Percentiles rank a stretch among this genome's conserved stretches.
Evolutionary conservation across 139 green algal genomes (phyloP).

Genomic region (Micromonas pusilla): DNA sequence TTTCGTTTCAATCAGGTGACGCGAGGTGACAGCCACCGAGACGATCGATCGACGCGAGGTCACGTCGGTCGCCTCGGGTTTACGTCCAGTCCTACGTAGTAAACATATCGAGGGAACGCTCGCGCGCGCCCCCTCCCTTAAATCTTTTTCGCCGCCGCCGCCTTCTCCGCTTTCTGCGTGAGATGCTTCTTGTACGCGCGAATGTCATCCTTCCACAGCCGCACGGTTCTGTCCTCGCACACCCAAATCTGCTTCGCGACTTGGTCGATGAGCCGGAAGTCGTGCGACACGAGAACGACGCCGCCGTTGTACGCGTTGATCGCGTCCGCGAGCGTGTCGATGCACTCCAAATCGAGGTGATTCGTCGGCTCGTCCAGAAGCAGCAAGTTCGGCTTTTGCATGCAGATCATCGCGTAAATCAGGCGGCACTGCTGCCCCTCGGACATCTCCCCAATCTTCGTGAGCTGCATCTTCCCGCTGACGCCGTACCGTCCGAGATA

Average conservation of each 20-base stretch:
- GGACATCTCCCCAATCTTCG: constrained; percentile 67
- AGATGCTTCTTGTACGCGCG: constrained; percentile 79
- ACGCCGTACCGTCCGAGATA: constrained; percentile 67
- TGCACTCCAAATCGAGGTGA: constrained; percentile 93
- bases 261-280: constrained; percentile 54
- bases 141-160: background rate
- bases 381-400: constrained; percentile 81
- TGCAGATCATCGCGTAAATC: constrained; percentile 84
- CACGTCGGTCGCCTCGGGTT: no score
- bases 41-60: background rate
- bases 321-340: constrained; percentile 84
- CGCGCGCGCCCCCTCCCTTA: no score
- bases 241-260: constrained; percentile 90
- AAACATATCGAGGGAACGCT: no score
- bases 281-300: constrained; percentile 46
- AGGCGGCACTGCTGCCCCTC: constrained; percentile 84
- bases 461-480: constrained; percentile 59
- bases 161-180: constrained; percentile 36
- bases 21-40: no score
- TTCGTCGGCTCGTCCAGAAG: constrained; percentile 66
- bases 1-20: no score
- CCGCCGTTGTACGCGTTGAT: constrained; percentile 80
- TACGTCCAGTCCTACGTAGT: no score
- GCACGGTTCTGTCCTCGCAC: constrained; percentile 65
- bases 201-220: constrained; percentile 76